Evolutionary conservation across 2,329 filamentous ascomycete genomes (phyloP), one percentile per base, ranked within the genome.

Genomic region (Stemphylium beticola): DNA sequence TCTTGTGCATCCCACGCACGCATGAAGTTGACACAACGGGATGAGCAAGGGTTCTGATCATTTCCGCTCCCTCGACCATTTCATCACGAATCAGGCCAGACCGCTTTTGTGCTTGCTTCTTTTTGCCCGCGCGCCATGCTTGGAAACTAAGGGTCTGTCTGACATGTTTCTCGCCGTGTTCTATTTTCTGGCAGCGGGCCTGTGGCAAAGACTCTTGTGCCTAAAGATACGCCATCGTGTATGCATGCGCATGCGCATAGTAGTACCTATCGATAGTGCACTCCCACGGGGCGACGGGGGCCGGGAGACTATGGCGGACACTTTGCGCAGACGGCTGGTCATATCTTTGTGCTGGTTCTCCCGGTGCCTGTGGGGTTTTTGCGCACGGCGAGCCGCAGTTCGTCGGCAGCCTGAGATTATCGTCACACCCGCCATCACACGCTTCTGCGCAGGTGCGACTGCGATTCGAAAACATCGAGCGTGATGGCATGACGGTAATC

Each of bases 41-140:
- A 49, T 40, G 47, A 47, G 50, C 60, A 59, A 60, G 64, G 65
- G 47, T 64, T 45, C 51, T 58, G 55, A 60, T 66, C 65, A 65
- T 61, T 55, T 62, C 61, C 59, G 58, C 58, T 62, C 53, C 57
- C 58, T 51, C 55, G 43, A 51, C 32, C 42, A 43, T 39, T 40
- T 38, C 37, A 18, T 65, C 53, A 62, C 64, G 61, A 67, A 68
- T 68, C 64, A 65, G 50, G 50, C 42, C 54, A 53, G 57, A 42
- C 58, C 60, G 56, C 62, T 53, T 39, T 49, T 55, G 38, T 49
- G 45, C 47, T 40, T 49, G 57, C 41, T 39, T 36, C 31, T 57
- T 45, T 43, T 41, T 41, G 37, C 44, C 44, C 33, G 14, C 33
- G 6, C 15, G 20, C 10, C 17, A 24, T 20, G 37, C 20, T 26